phyloP scores from a whole-genome alignment of 1,284 basidiomycete species.

The Apiotrichum veenhuisii region DNA sequence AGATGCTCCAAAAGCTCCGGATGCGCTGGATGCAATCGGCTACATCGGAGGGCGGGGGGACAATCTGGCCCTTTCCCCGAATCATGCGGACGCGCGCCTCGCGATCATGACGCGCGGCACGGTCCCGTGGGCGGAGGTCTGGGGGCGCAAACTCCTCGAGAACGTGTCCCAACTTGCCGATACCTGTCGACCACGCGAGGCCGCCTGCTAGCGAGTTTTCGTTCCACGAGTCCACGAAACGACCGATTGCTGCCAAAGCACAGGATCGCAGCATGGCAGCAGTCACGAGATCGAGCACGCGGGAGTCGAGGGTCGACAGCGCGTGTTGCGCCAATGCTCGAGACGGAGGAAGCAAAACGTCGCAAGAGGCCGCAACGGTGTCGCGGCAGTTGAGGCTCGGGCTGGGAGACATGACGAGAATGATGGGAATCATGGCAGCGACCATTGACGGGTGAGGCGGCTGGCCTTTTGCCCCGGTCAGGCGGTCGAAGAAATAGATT shows the following conservation, averaged over 20 bases:
- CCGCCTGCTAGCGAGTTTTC: constrained; percentile 24
- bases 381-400: constrained; percentile 4
- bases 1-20: constrained; percentile 40
- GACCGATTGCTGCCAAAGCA: constrained; percentile 23
- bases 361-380: constrained; percentile 2
- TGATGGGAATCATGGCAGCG: constrained; percentile 30
- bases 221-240: constrained; percentile 41
- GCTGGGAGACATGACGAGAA: constrained; percentile 19
- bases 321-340: constrained; percentile 23
- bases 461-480: constrained; percentile 18
- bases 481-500: constrained; percentile 22
- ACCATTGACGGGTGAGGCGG: constrained; percentile 36
- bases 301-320: constrained; percentile 27
- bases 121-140: constrained; percentile 2
- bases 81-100: constrained; percentile 23
- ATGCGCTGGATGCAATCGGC: constrained; percentile 36
- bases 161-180: constrained; percentile 33
- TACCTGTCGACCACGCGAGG: constrained; percentile 30
- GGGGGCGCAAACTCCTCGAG: constrained; percentile 24
- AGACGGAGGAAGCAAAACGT: constrained; percentile 16
- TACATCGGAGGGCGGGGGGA: constrained; percentile 18
- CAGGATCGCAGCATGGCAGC: constrained; percentile 28
- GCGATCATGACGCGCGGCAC: constrained; percentile 15
- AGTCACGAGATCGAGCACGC: constrained; percentile 37
- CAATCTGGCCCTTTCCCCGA: constrained; percentile 26